These are phyloP conservation scores for Cutaneotrichosporon daszewskae DNA, from an alignment of 1,284 basidiomycete genomes.

Conservation along the genomic window DNA sequence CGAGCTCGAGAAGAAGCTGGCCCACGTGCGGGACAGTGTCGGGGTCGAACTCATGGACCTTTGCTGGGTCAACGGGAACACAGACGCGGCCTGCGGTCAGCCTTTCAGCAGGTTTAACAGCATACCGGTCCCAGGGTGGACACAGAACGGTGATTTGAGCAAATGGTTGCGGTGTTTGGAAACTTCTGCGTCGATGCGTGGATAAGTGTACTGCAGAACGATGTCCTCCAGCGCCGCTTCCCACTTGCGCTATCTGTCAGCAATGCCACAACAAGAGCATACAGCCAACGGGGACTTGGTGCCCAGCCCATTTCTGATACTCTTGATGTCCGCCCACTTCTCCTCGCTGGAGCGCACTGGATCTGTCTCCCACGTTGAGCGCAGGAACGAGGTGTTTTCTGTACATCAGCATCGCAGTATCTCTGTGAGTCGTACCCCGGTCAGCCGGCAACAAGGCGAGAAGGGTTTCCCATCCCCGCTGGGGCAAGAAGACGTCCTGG, in stretches of 20 bases:
- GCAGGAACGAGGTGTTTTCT: slow-evolving; percentile 53
- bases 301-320: neutral
- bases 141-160: slow-evolving; percentile 94
- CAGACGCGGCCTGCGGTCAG: slow-evolving; percentile 83
- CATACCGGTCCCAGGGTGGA: slow-evolving; percentile 95
- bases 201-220: slow-evolving; percentile 91
- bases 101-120: too few relatives aligned
- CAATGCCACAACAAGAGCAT: too few relatives aligned
- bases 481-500: slow-evolving; percentile 74
- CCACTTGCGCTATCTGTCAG: slow-evolving; percentile 36
- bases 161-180: slow-evolving; percentile 97
- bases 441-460: slow-evolving; percentile 68
- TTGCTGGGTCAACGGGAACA: slow-evolving; percentile 77
- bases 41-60: slow-evolving; percentile 81
- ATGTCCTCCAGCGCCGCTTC: slow-evolving; percentile 68
- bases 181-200: slow-evolving; percentile 92
- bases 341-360: slow-evolving; percentile 55
- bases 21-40: slow-evolving; percentile 76
- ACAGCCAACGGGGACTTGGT: neutral
- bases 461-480: slow-evolving; percentile 68
- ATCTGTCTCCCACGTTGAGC: slow-evolving; percentile 60
- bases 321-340: slow-evolving; percentile 66
- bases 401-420: neutral
- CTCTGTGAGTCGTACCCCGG: slow-evolving; percentile 37
- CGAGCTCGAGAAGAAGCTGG: slow-evolving; percentile 72